phyloP scores from a whole-genome alignment of 116 monocot species.

The Phalaenopsis hybrid region DNA sequence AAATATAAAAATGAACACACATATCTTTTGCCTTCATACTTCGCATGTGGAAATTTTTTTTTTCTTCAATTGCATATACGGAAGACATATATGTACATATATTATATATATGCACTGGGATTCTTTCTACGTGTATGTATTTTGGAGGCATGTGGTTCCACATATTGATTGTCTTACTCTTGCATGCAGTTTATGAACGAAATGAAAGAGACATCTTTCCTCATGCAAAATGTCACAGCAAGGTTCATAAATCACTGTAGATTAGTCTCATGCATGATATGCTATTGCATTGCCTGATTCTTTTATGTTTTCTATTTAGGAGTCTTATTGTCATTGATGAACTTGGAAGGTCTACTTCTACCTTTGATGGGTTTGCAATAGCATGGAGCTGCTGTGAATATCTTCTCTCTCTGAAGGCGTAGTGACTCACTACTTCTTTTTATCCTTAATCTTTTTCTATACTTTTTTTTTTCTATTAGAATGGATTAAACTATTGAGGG shows the following conservation, averaged over 20 bases:
- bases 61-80: neutral
- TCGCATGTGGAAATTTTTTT: neutral
- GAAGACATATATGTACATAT: neutral
- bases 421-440: slow-evolving; percentile 3
- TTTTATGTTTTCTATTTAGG: slow-evolving; percentile 33
- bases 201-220: slow-evolving; percentile 97
- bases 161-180: slow-evolving; percentile 8
- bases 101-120: neutral
- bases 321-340: slow-evolving; percentile 95
- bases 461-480: neutral
- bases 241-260: slow-evolving; percentile 29
- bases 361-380: slow-evolving; percentile 94
- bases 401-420: slow-evolving; percentile 82
- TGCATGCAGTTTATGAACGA: slow-evolving; percentile 98
- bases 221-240: slow-evolving; percentile 90
- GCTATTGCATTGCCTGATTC: slow-evolving; percentile 16
- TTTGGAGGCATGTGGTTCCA: neutral
- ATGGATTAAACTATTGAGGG: neutral
- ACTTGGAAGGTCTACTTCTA: slow-evolving; percentile 97
- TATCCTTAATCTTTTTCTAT: neutral
- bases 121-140: neutral
- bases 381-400: slow-evolving; percentile 99
- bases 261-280: neutral
- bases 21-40: neutral
- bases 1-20: neutral